Evolutionary conservation across 176 grass and related monocot species (phyloP).

Genomic region (Chloris gayana): DNA sequence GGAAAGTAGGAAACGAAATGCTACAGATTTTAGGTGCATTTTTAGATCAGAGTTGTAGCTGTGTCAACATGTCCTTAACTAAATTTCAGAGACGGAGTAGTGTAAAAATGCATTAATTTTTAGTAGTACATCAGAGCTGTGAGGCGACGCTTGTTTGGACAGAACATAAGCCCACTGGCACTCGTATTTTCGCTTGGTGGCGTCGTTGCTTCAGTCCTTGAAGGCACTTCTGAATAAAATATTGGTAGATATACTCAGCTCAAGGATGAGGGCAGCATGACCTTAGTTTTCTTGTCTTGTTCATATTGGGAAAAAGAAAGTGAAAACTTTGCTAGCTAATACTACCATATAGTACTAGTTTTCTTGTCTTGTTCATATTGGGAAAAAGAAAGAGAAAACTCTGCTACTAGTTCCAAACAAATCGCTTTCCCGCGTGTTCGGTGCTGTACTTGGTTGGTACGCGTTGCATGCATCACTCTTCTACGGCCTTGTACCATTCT

Average conservation of each 20-base stretch:
- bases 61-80: background rate
- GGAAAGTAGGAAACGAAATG: background rate
- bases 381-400: background rate
- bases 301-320: background rate
- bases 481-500: background rate
- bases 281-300: background rate
- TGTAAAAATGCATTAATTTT: no score
- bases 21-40: background rate
- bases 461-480: no score
- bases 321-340: background rate
- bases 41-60: background rate
- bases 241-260: background rate
- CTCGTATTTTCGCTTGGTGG: background rate
- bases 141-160: background rate
- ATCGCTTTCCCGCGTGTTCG: conserved; percentile 1
- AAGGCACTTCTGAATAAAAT: background rate
- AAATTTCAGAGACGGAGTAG: background rate
- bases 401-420: background rate
- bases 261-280: background rate
- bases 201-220: background rate
- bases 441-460: background rate
- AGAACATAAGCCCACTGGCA: background rate
- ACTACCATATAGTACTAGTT: background rate
- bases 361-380: conserved; percentile 5
- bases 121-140: no score